Evolutionary conservation across 257 asterid species (phyloP).

Genomic region (Cinchona pubescens): DNA sequence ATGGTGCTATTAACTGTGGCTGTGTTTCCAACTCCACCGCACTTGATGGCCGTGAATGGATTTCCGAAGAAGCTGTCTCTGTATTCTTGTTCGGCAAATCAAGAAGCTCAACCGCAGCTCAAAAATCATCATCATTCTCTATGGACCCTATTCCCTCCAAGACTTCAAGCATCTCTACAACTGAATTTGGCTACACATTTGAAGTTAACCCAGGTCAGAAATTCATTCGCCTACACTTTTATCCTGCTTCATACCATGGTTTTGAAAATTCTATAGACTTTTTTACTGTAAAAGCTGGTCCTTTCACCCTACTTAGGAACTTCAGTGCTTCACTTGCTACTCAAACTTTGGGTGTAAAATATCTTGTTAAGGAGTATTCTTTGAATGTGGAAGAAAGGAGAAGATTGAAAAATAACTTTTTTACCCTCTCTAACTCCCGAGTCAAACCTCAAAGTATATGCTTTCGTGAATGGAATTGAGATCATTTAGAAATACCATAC

Average conservation of each 20-base stretch:
- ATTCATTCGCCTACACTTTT: slow-evolving; percentile 22
- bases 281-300: slow-evolving; percentile 22
- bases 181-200: slow-evolving; percentile 13
- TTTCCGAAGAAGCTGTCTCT: too few relatives aligned
- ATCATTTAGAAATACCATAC: slow-evolving; percentile 36
- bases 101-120: slow-evolving; percentile 1
- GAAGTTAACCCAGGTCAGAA: slow-evolving; percentile 24
- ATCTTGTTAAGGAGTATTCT: slow-evolving; percentile 47
- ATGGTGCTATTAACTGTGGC: too few relatives aligned
- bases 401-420: slow-evolving; percentile 31
- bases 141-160: slow-evolving; percentile 13
- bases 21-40: too few relatives aligned
- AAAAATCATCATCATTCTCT: background rate
- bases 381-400: slow-evolving; percentile 24
- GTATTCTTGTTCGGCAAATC: too few relatives aligned
- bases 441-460: slow-evolving; percentile 17
- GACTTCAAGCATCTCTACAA: slow-evolving; percentile 11
- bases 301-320: slow-evolving; percentile 17
- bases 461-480: slow-evolving; percentile 55
- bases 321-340: slow-evolving; percentile 13
- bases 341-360: slow-evolving; percentile 27
- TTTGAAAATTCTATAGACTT: slow-evolving; percentile 11
- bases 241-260: slow-evolving; percentile 21
- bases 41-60: too few relatives aligned
- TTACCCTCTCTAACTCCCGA: slow-evolving; percentile 23